phyloP scores from a whole-genome alignment of 2,329 filamentous ascomycete genomes.

The Neurospora crassa region DNA sequence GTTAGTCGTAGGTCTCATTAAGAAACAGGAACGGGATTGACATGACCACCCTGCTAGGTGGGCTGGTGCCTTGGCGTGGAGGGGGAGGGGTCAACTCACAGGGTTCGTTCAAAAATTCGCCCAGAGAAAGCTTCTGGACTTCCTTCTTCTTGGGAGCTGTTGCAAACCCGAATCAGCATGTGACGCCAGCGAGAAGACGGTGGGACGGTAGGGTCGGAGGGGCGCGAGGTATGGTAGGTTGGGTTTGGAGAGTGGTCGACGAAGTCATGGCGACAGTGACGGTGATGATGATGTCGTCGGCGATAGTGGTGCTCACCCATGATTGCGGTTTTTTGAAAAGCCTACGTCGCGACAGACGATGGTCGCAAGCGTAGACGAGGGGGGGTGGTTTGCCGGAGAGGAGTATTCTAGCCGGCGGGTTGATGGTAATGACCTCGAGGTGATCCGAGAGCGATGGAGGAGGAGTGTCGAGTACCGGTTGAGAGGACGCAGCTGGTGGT shows the following conservation, averaged over 20 bases:
- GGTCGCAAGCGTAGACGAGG: constrained; percentile 20
- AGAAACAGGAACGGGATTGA: constrained; percentile 15
- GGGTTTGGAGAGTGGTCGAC: background rate
- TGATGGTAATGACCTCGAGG: background rate
- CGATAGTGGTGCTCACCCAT: constrained; percentile 22
- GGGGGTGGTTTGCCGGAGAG: constrained; percentile 11
- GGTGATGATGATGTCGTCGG: background rate
- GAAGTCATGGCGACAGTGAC: background rate
- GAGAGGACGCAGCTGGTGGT: constrained; percentile 1
- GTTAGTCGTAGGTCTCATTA: constrained; percentile 14
- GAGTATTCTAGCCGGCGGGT: constrained; percentile 2
- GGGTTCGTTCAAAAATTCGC: constrained; percentile 87
- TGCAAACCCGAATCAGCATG: constrained; percentile 33
- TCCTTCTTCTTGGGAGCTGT: constrained; percentile 88
- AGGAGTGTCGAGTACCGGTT: constrained; percentile 4
- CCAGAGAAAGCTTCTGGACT: constrained; percentile 93
- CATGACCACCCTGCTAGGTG: constrained; percentile 9
- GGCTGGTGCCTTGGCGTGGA: constrained; percentile 15
- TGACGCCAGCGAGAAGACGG: constrained; percentile 5
- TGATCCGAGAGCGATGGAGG: constrained; percentile 3
- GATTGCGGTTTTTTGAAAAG: constrained; percentile 20
- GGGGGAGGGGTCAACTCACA: constrained; percentile 49
- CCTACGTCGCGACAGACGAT: constrained; percentile 21
- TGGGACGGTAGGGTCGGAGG: constrained; percentile 2
- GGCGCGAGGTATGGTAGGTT: background rate